Base-by-base conservation (phyloP, 208 protist genomes). In the Zelonia costaricensis region DNA sequence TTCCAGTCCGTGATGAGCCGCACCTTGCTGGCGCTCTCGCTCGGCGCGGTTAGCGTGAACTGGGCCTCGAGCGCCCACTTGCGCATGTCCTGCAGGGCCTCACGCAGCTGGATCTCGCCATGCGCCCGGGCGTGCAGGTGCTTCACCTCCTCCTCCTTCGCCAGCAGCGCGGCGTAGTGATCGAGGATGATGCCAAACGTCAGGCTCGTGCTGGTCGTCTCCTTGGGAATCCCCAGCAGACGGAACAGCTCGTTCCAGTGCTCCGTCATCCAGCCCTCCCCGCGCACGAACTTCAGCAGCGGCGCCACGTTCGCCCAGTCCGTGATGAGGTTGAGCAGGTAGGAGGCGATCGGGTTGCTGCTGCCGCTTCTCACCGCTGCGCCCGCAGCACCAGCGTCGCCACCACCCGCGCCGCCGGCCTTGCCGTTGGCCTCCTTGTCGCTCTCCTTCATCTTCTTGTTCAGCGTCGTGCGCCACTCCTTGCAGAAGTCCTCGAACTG, bases 1-100 rank as follows among this genome's bases (percentile, higher is more conserved):
- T 98, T 98, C 98, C 98, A 99, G 28, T 99, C 98, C n/a, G 95
- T 92, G 70, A 99, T 98, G 33, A 99, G 88, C 43, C 86, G 85
- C 49, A 96, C 78, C 64, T 88, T 85, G 39, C 45, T 64, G 10
- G 61, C 62, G 33, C 62, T 69, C 30, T 73, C 86, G 4, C 80
- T 85, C 0, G 82, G 88, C 12, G 72, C 62, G n/a, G 91, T 81
- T 23, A 97, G 81, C 2, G 64, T 93, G 77, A 99, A 98, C 38
- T 51, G 72, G 7, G 95, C 79, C 28, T 95, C 86, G 20, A 93
- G 75, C 3, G 82, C 91, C 96, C 97, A 98, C 28, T 68, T 79
- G 40, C 88, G 87, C 35, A 99, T 64, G 69, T 99, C 97, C 58
- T 98, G 85, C 60, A 99, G 69, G 1, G 96, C 97, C 58, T 98